Evolutionary conservation across 2,329 filamentous ascomycete species (phyloP).

Genomic region (Teratosphaeria gauchensis): DNA sequence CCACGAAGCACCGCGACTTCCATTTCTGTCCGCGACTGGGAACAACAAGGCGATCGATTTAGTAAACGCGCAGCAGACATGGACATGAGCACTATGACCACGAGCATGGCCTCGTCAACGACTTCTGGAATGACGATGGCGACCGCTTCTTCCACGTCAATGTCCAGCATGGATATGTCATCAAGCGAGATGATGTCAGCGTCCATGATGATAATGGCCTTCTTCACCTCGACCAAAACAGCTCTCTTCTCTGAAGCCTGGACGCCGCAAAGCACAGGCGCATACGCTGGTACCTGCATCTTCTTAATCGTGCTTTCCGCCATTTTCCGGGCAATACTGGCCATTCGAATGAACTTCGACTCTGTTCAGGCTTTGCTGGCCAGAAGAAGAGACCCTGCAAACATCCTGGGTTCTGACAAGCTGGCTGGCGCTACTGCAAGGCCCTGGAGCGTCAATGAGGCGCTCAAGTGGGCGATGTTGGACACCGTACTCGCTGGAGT

Average conservation of each 20-base stretch:
- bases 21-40: background rate
- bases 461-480: conserved; percentile 59
- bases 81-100: conserved; percentile 1
- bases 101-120: background rate
- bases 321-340: conserved; percentile 48
- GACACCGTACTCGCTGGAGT: conserved; percentile 62
- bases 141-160: background rate
- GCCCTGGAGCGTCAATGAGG: conserved; percentile 73
- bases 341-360: conserved; percentile 14
- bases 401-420: background rate
- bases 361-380: conserved; percentile 6
- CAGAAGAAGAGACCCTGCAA: background rate
- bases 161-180: conserved; percentile 9
- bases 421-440: conserved; percentile 26
- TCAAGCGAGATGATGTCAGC: conserved; percentile 22
- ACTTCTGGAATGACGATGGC: conserved; percentile 8
- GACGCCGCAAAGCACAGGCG: conserved; percentile 58
- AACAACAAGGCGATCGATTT: background rate
- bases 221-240: conserved; percentile 53
- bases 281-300: conserved; percentile 80
- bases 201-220: conserved; percentile 45
- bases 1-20: background rate
- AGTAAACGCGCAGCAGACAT: background rate
- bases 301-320: conserved; percentile 68
- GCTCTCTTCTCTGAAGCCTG: conserved; percentile 58